These are phyloP conservation scores for Fusarium sp. DNA, from an alignment of 2,329 filamentous ascomycete species.

Conservation along the genomic window DNA sequence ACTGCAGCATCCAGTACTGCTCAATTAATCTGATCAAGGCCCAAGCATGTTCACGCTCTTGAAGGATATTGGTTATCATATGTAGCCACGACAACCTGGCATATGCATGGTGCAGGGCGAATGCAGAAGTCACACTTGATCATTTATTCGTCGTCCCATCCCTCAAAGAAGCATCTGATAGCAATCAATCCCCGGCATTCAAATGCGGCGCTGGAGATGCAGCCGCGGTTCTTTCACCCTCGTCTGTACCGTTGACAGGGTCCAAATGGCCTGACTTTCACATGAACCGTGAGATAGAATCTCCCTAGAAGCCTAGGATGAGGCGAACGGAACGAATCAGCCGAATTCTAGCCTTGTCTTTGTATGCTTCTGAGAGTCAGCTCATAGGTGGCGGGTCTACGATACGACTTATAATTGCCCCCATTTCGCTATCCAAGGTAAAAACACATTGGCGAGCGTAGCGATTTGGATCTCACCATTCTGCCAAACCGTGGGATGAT, in stretches of 20 bases:
- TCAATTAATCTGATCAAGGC: not conserved
- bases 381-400: not conserved
- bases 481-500: conserved; percentile 6
- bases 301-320: not conserved
- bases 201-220: not conserved
- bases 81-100: not conserved
- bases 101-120: not conserved
- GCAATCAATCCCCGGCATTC: not conserved
- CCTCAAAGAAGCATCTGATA: conserved; percentile 12
- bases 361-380: not conserved
- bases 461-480: not conserved
- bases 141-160: conserved; percentile 12
- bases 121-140: not conserved
- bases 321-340: conserved; percentile 4
- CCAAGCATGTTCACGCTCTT: not conserved
- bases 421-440: conserved; percentile 3
- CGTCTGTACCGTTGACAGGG: not conserved
- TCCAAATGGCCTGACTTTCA: conserved; percentile 11
- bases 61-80: not conserved
- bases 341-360: not conserved
- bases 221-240: not conserved
- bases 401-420: not conserved
- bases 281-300: conserved; percentile 5
- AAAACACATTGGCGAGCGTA: conserved; percentile 1
- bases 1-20: not conserved